Evolutionary conservation across 2,329 filamentous ascomycete genomes (phyloP).

Genomic region (Diaporthe sp.): DNA sequence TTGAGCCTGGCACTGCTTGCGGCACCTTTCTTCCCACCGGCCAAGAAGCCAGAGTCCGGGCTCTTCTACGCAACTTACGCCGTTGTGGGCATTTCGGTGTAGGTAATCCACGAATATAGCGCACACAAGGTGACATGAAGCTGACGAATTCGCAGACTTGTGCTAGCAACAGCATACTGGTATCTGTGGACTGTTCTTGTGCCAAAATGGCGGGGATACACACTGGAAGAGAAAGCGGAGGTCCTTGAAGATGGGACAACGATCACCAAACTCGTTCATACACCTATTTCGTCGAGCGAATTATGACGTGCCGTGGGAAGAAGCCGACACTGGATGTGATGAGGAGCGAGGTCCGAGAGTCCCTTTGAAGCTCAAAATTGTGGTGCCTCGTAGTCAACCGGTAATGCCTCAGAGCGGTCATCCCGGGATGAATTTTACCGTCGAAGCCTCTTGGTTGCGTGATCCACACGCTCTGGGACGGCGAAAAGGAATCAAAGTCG

Average conservation of each 20-base stretch:
- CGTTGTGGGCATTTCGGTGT: neutral
- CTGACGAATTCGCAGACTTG: neutral
- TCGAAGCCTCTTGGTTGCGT: neutral
- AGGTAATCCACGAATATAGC: neutral
- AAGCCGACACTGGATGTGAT: neutral
- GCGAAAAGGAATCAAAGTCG: too few relatives aligned
- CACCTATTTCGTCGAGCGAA: neutral
- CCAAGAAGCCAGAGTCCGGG: neutral
- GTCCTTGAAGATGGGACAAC: neutral
- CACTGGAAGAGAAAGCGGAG: neutral
- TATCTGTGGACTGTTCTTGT: neutral
- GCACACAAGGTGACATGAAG: neutral
- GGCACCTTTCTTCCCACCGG: constrained; percentile 4
- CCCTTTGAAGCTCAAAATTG: neutral
- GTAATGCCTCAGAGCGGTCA: neutral
- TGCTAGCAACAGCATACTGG: neutral
- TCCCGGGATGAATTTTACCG: neutral
- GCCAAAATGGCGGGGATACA: constrained; percentile 2
- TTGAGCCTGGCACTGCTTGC: constrained; percentile 9
- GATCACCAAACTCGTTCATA: constrained; percentile 1
- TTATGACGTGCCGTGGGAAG: neutral
- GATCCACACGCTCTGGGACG: neutral
- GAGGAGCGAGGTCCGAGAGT: neutral
- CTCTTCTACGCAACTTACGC: constrained; percentile 12
- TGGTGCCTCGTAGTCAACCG: neutral